Conservation (phyloP, 345 rosid species). For the Gossypium thurberi region DNA sequence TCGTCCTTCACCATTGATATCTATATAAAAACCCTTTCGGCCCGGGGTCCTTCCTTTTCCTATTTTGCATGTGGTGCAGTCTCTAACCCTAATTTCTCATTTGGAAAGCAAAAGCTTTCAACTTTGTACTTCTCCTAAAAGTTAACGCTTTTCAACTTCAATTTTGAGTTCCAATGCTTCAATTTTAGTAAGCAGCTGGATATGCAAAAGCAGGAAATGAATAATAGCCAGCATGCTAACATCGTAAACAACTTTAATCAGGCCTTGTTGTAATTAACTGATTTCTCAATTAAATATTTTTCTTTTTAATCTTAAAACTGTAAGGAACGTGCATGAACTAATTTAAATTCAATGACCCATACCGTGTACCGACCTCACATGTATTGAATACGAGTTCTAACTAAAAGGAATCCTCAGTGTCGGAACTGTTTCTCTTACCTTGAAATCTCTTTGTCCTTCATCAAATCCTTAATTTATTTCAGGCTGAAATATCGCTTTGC, state of each 20-base stretch:
- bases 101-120: neutral
- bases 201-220: neutral
- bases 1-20: neutral
- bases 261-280: neutral
- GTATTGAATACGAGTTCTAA: neutral
- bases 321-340: neutral
- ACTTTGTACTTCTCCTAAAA: neutral
- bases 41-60: neutral
- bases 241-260: neutral
- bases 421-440: neutral
- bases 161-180: neutral
- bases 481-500: slow-evolving; percentile 91
- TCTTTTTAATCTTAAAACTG: neutral
- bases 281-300: neutral
- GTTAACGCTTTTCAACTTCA: neutral
- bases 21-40: neutral
- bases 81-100: neutral
- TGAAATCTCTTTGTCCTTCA: neutral
- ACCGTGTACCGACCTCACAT: neutral
- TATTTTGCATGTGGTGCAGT: too few relatives aligned
- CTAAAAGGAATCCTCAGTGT: too few relatives aligned
- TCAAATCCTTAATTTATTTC: neutral
- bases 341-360: neutral
- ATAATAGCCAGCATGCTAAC: neutral
- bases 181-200: neutral